A percentile compares a stretch with the other conserved stretches of the same genome.
Conservation (phyloP, 1,284 basidiomycete species). For the Sphaerobolus stellatus region DNA sequence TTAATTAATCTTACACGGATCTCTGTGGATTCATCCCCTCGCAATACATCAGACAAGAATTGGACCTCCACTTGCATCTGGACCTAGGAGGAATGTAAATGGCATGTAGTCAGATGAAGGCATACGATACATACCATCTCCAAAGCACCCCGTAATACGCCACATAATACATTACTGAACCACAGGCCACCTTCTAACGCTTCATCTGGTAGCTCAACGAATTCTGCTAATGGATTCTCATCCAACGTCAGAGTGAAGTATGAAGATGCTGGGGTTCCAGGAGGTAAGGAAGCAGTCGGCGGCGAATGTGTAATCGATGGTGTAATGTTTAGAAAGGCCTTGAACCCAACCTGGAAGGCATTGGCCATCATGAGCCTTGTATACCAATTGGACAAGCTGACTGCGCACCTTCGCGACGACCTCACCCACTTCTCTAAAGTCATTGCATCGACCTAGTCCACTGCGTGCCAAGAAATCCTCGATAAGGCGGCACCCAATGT, state of each 20-base stretch:
- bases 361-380: neutral
- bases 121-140: constrained; percentile 69
- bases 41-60: constrained; percentile 87
- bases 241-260: constrained; percentile 86
- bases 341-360: constrained; percentile 86
- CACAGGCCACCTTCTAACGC: constrained; percentile 89
- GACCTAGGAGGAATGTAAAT: neutral
- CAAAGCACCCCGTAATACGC: constrained; percentile 82
- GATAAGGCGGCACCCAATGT: constrained; percentile 94
- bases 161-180: constrained; percentile 96
- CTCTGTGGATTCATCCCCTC: constrained; percentile 94
- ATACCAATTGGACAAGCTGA: constrained; percentile 1
- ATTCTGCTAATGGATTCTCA: constrained; percentile 96
- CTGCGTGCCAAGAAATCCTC: constrained; percentile 97
- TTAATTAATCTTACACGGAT: constrained; percentile 88
- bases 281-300: constrained; percentile 40
- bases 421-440: constrained; percentile 93
- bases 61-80: constrained; percentile 94
- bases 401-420: constrained; percentile 80
- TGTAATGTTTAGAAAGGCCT: constrained; percentile 93
- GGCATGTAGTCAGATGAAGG: neutral
- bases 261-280: constrained; percentile 38
- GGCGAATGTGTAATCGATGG: constrained; percentile 76
- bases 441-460: constrained; percentile 78
- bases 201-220: constrained; percentile 95